Evolutionary conservation across 352 stramenopile species (phyloP).

Genomic region (Phytophthora ohioensis): DNA sequence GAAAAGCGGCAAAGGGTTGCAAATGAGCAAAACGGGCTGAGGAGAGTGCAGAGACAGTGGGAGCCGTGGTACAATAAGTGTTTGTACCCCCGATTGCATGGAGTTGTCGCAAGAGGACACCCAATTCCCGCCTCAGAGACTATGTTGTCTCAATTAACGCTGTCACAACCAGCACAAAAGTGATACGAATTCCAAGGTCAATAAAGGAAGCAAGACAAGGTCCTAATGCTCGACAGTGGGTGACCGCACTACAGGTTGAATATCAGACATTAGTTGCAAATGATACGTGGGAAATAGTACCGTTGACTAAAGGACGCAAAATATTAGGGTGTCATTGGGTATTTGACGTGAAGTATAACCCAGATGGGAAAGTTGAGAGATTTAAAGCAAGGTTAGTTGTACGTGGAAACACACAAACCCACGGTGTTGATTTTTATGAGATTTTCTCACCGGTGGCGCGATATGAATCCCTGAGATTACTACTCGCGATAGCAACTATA

Average conservation of each 20-base stretch:
- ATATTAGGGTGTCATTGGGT: conserved; percentile 10
- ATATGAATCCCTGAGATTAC: too few relatives aligned
- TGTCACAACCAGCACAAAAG: not conserved
- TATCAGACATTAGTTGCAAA: not conserved
- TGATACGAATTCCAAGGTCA: not conserved
- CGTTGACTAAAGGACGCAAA: not conserved
- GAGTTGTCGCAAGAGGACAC: not conserved
- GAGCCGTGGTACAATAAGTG: not conserved
- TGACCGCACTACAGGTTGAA: not conserved
- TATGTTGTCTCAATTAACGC: conserved; percentile 2
- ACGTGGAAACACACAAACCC: conserved; percentile 7
- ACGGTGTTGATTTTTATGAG: conserved; percentile 7
- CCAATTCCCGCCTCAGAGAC: not conserved
- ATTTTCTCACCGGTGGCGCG: not conserved
- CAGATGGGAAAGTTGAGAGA: not conserved
- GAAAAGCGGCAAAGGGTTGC: not conserved
- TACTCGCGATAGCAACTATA: not conserved
- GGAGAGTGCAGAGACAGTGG: not conserved
- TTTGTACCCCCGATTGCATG: too few relatives aligned
- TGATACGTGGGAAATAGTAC: conserved; percentile 1
- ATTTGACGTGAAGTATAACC: conserved; percentile 8
- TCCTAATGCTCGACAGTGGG: not conserved
- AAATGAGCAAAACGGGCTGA: not conserved
- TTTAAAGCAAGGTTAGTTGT: conserved; percentile 9
- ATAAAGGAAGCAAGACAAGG: not conserved